phyloP scores from a whole-genome alignment of 2,329 filamentous ascomycete species.

The Rachicladosporium sp. region DNA sequence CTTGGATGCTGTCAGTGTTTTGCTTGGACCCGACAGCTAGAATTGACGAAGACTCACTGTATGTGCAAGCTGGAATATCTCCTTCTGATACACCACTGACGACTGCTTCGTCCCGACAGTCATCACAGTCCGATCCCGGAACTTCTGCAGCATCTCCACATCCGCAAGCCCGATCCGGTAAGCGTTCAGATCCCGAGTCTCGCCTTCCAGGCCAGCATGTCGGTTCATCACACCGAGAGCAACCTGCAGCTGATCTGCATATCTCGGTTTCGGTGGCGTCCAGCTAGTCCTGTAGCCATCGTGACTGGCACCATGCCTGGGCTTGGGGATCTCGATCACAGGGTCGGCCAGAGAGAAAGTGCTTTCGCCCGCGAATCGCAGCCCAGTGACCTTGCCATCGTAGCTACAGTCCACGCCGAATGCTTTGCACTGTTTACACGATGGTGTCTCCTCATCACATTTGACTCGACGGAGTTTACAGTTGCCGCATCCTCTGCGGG shows the following conservation, averaged over 20 bases:
- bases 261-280: too few species aligned
- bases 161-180: constrained; percentile 6
- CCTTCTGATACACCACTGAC: constrained; percentile 12
- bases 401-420: constrained; percentile 41
- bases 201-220: neutral
- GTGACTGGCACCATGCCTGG: too few species aligned
- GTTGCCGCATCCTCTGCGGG: constrained; percentile 42
- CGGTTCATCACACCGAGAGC: neutral
- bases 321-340: neutral
- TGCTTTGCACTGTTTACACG: constrained; percentile 36
- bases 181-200: neutral
- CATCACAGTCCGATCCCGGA: constrained; percentile 13
- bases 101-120: constrained; percentile 16
- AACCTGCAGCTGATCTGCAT: neutral
- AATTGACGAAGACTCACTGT: constrained; percentile 2
- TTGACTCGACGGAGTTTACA: constrained; percentile 45
- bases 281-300: neutral
- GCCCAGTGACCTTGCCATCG: constrained; percentile 15
- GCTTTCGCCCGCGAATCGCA: constrained; percentile 12
- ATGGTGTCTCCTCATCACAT: constrained; percentile 43
- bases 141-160: constrained; percentile 13
- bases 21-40: neutral
- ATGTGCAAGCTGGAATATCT: constrained; percentile 7
- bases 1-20: constrained; percentile 16
- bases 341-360: constrained; percentile 10